A percentile compares a stretch with the other conserved stretches of the same genome.
phyloP scores from a whole-genome alignment of 2,329 filamentous ascomycete species.

The Penicillium sp. region DNA sequence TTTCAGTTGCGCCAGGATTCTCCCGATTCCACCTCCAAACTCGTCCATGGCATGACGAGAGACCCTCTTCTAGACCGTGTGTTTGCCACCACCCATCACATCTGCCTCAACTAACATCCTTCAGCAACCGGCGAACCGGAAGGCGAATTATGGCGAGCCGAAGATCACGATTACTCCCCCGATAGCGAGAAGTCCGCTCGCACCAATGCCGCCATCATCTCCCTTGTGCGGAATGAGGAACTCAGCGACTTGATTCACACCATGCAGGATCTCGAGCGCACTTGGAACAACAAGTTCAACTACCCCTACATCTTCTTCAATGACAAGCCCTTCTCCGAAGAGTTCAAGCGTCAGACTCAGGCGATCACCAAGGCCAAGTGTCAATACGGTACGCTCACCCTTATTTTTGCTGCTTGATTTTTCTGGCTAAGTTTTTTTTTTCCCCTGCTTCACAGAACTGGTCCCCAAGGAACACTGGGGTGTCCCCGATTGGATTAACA shows the following conservation, averaged over 20 bases:
- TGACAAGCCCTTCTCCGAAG: conserved; percentile 85
- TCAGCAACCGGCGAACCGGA: conserved; percentile 80
- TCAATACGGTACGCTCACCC: conserved; percentile 63
- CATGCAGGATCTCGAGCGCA: conserved; percentile 87
- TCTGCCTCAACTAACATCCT: conserved; percentile 15
- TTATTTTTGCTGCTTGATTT: background rate
- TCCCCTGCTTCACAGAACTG: conserved; percentile 57
- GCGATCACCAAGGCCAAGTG: conserved; percentile 85
- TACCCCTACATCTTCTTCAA: conserved; percentile 99
- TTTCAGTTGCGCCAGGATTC: conserved; percentile 68
- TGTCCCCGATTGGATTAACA: conserved; percentile 86
- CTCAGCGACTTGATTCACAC: conserved; percentile 77
- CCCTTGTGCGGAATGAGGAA: conserved; percentile 90
- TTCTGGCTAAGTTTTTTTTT: conserved; percentile 24
- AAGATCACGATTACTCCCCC: conserved; percentile 73
- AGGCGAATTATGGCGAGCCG: conserved; percentile 69
- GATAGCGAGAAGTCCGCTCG: conserved; percentile 73
- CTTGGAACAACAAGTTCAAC: conserved; percentile 99
- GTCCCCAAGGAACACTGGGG: conserved; percentile 97
- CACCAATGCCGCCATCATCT: conserved; percentile 89
- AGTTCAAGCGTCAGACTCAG: conserved; percentile 81
- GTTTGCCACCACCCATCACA: conserved; percentile 31
- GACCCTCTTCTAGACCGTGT: conserved; percentile 87
- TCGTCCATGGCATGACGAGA: conserved; percentile 61
- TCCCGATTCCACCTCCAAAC: conserved; percentile 40